Evolutionary conservation across 2,329 filamentous ascomycete species (phyloP).

Genomic region (Phaeomoniella chlamydospora): DNA sequence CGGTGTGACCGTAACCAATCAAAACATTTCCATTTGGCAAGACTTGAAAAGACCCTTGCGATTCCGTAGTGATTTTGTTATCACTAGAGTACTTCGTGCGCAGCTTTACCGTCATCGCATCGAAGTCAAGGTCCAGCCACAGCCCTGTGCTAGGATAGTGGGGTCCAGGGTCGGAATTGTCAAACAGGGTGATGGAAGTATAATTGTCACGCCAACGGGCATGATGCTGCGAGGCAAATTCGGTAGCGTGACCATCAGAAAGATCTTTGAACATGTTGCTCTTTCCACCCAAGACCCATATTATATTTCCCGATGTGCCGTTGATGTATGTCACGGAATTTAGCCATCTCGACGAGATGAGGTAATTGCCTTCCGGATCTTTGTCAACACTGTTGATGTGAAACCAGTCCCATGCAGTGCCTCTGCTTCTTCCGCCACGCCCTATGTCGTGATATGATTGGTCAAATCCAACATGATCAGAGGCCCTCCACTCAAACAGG

Average conservation of each 20-base stretch:
- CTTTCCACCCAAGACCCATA: constrained; percentile 29
- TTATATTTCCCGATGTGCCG: constrained; percentile 28
- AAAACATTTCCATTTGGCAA: constrained; percentile 39
- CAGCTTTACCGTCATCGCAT: constrained; percentile 27
- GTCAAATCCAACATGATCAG: constrained; percentile 16
- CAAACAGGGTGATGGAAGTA: constrained; percentile 36
- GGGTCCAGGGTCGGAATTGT: constrained; percentile 36
- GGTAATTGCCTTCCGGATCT: constrained; percentile 14
- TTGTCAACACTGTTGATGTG: constrained; percentile 31
- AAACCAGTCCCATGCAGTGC: constrained; percentile 33
- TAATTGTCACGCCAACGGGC: constrained; percentile 30
- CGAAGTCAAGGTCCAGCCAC: constrained; percentile 30
- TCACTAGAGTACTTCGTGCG: constrained; percentile 31
- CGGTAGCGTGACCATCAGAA: constrained; percentile 23
- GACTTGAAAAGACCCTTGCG: constrained; percentile 39
- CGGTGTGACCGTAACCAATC: constrained; percentile 42
- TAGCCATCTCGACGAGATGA: constrained; percentile 6
- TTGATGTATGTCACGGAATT: constrained; percentile 22
- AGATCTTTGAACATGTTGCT: constrained; percentile 25
- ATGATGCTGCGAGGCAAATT: constrained; percentile 37
- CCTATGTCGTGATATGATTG: constrained; percentile 4
- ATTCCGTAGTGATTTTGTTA: constrained; percentile 33
- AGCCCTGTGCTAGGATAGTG: constrained; percentile 27
- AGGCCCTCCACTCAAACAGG: constrained; percentile 21
- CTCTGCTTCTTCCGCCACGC: not conserved